phyloP scores from a whole-genome alignment of 345 rosid genomes.

The Corymbia maculata region DNA sequence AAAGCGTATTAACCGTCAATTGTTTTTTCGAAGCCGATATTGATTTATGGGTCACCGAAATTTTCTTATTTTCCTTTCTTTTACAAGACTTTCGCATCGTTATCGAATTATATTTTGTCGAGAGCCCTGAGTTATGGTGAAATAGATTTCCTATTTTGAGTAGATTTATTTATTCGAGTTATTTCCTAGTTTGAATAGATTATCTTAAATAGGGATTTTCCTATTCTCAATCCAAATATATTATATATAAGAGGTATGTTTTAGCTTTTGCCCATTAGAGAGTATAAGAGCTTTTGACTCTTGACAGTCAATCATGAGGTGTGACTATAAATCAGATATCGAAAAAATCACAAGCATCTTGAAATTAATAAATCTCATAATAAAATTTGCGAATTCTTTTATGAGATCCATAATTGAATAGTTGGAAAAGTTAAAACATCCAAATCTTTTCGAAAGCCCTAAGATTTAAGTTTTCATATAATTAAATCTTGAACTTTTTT shows the following conservation, averaged over 20 bases:
- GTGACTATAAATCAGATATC: background rate
- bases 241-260: background rate
- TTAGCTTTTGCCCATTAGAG: background rate
- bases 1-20: background rate
- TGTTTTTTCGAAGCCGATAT: background rate
- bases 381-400: background rate
- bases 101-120: background rate
- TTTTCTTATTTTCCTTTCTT: background rate
- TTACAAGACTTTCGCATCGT: background rate
- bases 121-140: background rate
- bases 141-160: background rate
- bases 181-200: background rate
- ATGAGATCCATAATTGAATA: rapidly evolving
- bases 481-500: background rate
- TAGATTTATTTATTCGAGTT: background rate
- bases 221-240: background rate
- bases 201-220: background rate
- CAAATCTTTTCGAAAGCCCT: background rate
- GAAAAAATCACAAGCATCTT: background rate
- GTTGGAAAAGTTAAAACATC: background rate
- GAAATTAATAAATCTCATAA: background rate
- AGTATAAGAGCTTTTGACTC: background rate
- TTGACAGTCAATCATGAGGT: background rate
- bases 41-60: background rate
- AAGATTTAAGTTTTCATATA: rapidly evolving